These are phyloP conservation scores for Nemania bipapillata DNA, from an alignment of 2,329 filamentous ascomycete species.

Conservation along the genomic window DNA sequence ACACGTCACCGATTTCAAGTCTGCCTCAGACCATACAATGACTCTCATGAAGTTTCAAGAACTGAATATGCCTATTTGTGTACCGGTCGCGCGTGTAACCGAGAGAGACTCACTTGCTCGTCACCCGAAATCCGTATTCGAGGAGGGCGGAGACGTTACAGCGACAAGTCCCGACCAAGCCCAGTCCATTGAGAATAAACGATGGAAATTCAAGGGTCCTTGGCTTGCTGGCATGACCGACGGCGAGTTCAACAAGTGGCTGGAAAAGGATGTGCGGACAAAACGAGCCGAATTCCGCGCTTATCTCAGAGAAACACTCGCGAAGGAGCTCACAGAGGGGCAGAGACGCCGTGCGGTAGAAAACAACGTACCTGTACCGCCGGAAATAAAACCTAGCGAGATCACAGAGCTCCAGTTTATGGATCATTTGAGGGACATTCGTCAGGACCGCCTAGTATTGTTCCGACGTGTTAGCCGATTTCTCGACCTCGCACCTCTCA, in stretches of 20 bases:
- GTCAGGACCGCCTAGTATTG: slow-evolving; percentile 62
- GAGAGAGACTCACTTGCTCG: slow-evolving; percentile 31
- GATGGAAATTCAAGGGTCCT: slow-evolving; percentile 75
- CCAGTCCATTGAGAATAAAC: slow-evolving; percentile 56
- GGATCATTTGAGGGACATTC: slow-evolving; percentile 64
- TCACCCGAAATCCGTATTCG: slow-evolving; percentile 66
- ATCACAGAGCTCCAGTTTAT: slow-evolving; percentile 64
- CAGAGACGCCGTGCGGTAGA: slow-evolving; percentile 56
- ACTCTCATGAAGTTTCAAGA: slow-evolving; percentile 89
- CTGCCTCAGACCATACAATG: slow-evolving; percentile 81
- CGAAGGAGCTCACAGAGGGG: slow-evolving; percentile 58
- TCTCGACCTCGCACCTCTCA: slow-evolving; percentile 69
- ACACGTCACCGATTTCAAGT: slow-evolving; percentile 88
- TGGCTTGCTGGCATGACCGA: slow-evolving; percentile 72
- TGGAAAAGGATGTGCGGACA: slow-evolving; percentile 64
- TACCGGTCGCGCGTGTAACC: slow-evolving; percentile 52
- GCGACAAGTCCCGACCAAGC: slow-evolving; percentile 52
- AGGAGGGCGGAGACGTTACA: slow-evolving; percentile 67
- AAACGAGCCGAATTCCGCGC: slow-evolving; percentile 65
- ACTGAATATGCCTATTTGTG: slow-evolving; percentile 76
- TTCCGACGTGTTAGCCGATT: slow-evolving; percentile 68
- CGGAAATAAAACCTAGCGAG: slow-evolving; percentile 51
- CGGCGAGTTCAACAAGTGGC: slow-evolving; percentile 68
- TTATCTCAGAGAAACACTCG: slow-evolving; percentile 63
- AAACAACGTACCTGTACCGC: slow-evolving; percentile 49